Evolutionary conservation across 202 grass and related monocot genomes (phyloP).

Genomic region (Musa balbisiana): DNA sequence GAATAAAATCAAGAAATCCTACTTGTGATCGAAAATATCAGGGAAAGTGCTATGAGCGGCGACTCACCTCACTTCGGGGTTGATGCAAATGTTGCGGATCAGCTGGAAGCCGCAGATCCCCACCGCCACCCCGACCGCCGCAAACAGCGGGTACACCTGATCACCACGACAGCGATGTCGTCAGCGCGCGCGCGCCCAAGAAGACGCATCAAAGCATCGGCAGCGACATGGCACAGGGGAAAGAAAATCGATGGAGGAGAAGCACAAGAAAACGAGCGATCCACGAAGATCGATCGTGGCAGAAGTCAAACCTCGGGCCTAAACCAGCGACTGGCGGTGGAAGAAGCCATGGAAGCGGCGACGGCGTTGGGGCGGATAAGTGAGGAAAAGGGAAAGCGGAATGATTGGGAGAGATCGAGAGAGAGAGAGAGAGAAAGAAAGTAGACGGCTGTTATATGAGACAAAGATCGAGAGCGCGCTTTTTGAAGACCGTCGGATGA

Average conservation of each 20-base stretch:
- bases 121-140: not conserved
- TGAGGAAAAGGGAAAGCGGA: not conserved
- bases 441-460: not conserved
- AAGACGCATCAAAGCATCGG: not conserved
- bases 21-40: not conserved
- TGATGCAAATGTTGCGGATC: not conserved
- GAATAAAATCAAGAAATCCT: not conserved
- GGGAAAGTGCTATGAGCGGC: not conserved
- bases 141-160: not conserved
- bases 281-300: not conserved
- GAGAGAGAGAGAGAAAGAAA: not conserved
- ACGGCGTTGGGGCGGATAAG: not conserved
- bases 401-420: not conserved
- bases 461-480: not conserved
- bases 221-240: not conserved
- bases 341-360: slow-evolving; percentile 5
- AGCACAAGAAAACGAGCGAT: too few relatives aligned
- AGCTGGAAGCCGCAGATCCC: not conserved
- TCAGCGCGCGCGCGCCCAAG: not conserved
- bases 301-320: slow-evolving; percentile 16
- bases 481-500: not conserved
- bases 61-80: slow-evolving; percentile 1
- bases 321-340: slow-evolving; percentile 12
- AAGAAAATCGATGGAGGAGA: not conserved
- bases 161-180: not conserved